Conservation (phyloP, 495 filamentous ascomycete genomes). For the Halenospora varia region DNA sequence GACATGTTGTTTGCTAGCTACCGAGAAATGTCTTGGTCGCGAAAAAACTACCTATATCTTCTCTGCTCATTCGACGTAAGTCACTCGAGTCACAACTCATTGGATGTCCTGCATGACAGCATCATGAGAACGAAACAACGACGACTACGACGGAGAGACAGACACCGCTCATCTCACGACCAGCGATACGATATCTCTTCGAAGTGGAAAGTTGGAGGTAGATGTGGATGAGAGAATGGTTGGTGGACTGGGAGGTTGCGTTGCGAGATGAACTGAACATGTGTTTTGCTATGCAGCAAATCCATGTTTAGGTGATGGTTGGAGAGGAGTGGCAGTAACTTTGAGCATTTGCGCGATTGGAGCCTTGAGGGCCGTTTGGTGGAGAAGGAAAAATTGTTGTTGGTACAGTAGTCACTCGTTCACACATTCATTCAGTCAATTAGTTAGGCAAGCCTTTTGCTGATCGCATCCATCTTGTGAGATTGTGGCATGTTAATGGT, state of each 20-base stretch:
- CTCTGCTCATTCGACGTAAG: slow-evolving; percentile 8
- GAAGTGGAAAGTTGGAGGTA: background rate
- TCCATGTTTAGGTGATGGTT: background rate
- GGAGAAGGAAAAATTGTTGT: background rate
- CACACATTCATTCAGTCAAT: background rate
- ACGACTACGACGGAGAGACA: slow-evolving; percentile 5
- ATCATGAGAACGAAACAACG: background rate
- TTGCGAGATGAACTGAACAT: too few relatives aligned
- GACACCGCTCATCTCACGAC: slow-evolving; percentile 6
- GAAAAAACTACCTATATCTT: slow-evolving; percentile 17
- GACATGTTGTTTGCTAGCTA: slow-evolving; percentile 4
- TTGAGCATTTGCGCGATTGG: too few relatives aligned
- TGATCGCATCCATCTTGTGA: too few relatives aligned
- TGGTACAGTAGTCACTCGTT: background rate
- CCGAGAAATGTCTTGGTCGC: slow-evolving; percentile 5
- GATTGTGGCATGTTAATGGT: too few relatives aligned
- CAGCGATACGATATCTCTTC: background rate
- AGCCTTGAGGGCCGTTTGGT: background rate
- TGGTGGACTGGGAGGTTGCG: background rate
- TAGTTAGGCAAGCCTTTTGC: background rate
- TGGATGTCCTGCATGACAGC: background rate
- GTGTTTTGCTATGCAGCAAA: background rate
- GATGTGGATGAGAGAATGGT: background rate
- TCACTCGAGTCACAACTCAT: background rate
- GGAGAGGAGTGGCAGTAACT: background rate